Evolutionary conservation across 2,329 filamentous ascomycete genomes (phyloP), one percentile per base, ranked within the genome.

Genomic region (Capronia coronata): DNA sequence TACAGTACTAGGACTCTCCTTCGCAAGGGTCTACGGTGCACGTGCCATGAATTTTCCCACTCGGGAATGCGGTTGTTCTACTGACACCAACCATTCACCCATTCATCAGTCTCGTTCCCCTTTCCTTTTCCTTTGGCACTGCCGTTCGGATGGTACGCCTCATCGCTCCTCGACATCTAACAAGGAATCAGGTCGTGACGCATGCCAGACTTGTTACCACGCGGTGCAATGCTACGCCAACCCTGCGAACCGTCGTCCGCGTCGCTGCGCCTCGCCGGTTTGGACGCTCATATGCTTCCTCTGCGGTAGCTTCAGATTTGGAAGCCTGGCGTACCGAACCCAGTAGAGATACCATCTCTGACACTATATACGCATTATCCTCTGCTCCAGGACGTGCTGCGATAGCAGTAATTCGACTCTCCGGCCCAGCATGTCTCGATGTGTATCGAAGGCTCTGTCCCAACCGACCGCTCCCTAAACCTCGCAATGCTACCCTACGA

Each of bases 321-420:
- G 46, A 37, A n/a, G 32, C 27, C 34, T 55, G 52, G 52, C 38
- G 10, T 10, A 8, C 32, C 7, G 27, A 30, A 10, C 8, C 30
- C 29, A 11, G 29, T n/a, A 32, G 13, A n/a, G 7, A 7, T n/a
- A 7, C 34, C 2, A 14, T 25, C 3, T 43, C 47, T 23, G 59
- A 61, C 27, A 97, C 91, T 1, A 94, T 98, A 46, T 97, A 94
- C 67, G 93, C 93, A 0, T 72, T 97, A 1, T 96, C 91, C 0
- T 94, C 90, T 0, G 88, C 87, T 0, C 74, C 84, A 9, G 93
- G 91, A 1, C 82, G 82, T 64, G 89, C 88, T 37, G 93, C 89
- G 1, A 95, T 98, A 64, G 91, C 91, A 1, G 83, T 97, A 29
- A 82, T 97, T 45, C 81, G 93, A 11, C 75, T 95, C 21, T 96